A percentile compares a stretch with the other conserved stretches of the same genome.
Evolutionary conservation across 1,284 basidiomycete genomes (phyloP).

Genomic region (Cutaneotrichosporon cyanovorans): DNA sequence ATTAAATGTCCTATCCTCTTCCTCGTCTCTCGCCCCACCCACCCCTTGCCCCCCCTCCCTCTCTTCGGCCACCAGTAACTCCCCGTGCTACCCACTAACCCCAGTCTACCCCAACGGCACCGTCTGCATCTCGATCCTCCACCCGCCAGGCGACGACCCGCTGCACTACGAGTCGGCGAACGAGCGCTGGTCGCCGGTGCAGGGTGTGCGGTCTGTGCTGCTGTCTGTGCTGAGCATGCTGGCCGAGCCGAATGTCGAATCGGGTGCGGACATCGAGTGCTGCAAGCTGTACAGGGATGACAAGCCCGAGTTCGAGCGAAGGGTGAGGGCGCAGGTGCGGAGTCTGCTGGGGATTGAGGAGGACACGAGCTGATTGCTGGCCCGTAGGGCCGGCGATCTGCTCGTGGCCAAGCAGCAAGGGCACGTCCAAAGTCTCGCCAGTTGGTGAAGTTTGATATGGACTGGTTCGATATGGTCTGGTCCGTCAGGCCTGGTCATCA

Average conservation of each 20-base stretch:
- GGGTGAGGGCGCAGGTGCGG: slow-evolving; percentile 48
- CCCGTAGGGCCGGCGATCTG: too few relatives aligned
- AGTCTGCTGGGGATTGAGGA: slow-evolving; percentile 47
- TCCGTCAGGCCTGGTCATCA: too few relatives aligned
- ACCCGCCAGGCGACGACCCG: slow-evolving; percentile 87
- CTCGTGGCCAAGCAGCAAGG: too few relatives aligned
- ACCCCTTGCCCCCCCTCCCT: too few relatives aligned
- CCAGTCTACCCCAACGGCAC: slow-evolving; percentile 79
- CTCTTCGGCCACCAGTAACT: not conserved
- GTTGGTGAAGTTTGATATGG: too few relatives aligned
- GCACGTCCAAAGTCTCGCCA: too few relatives aligned
- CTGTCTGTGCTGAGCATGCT: slow-evolving; percentile 96
- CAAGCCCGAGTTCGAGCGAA: slow-evolving; percentile 51
- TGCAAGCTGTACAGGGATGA: slow-evolving; percentile 92
- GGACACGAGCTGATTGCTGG: too few relatives aligned
- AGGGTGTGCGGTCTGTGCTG: slow-evolving; percentile 82
- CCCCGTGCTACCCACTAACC: slow-evolving; percentile 23
- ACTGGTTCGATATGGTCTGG: too few relatives aligned
- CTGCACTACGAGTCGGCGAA: slow-evolving; percentile 73
- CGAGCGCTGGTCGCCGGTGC: slow-evolving; percentile 94
- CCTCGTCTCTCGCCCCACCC: not conserved
- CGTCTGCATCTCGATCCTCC: slow-evolving; percentile 97
- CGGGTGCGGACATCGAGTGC: slow-evolving; percentile 95
- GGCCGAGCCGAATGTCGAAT: slow-evolving; percentile 99
- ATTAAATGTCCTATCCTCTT: not conserved